Percentiles rank a stretch among this genome's conserved stretches.
phyloP scores from a whole-genome alignment of 306 rosid species.

The Cicer judaicum region DNA sequence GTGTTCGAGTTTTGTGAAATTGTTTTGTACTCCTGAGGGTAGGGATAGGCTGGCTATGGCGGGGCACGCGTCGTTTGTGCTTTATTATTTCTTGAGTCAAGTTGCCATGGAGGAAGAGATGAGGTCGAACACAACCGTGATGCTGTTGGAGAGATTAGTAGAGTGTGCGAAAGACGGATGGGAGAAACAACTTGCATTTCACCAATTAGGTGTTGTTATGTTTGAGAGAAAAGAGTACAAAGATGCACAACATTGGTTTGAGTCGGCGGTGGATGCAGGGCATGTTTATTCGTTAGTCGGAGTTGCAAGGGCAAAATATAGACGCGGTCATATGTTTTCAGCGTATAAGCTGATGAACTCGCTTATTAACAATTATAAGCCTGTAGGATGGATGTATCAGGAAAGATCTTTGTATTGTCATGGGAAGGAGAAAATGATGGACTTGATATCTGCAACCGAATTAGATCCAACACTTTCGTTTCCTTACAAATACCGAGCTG shows the following conservation, averaged over 20 bases:
- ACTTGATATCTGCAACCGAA: constrained; percentile 74
- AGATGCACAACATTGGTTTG: constrained; percentile 77
- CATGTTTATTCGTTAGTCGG: constrained; percentile 80
- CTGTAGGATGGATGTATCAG: constrained; percentile 94
- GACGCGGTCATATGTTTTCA: constrained; percentile 75
- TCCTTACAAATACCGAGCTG: constrained; percentile 83
- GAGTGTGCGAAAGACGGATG: constrained; percentile 74
- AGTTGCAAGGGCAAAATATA: constrained; percentile 79
- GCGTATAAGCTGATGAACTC: constrained; percentile 82
- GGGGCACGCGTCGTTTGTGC: constrained; percentile 71
- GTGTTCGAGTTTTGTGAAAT: constrained; percentile 52
- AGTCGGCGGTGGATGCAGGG: constrained; percentile 72
- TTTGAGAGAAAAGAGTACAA: constrained; percentile 80
- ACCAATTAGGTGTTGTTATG: constrained; percentile 82
- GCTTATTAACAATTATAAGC: constrained; percentile 64
- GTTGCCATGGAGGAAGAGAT: constrained; percentile 87
- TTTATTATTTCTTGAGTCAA: constrained; percentile 79
- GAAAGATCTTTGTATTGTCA: constrained; percentile 79
- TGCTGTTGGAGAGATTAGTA: constrained; percentile 81
- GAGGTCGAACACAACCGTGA: constrained; percentile 79
- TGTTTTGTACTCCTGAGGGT: constrained; percentile 75
- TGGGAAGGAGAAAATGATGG: constrained; percentile 80
- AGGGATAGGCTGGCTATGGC: constrained; percentile 63
- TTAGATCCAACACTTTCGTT: constrained; percentile 80
- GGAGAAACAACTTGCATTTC: constrained; percentile 82